Evolutionary conservation across 2,329 filamentous ascomycete species (phyloP).

Genomic region (Bipolaris bicolor): DNA sequence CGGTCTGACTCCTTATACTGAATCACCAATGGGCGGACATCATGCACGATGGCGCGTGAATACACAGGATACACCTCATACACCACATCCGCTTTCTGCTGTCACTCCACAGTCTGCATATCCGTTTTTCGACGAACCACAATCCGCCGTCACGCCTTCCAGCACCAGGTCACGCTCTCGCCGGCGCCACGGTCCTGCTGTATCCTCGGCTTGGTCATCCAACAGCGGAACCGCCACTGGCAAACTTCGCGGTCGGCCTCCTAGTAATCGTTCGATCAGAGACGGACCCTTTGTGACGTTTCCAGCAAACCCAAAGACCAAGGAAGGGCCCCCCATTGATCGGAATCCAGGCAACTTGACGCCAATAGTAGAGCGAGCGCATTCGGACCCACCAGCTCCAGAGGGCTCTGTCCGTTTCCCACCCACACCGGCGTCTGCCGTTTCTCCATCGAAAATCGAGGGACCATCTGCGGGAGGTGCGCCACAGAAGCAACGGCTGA

Average conservation of each 20-base stretch:
- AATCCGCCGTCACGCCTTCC: constrained; percentile 74
- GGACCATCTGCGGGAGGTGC: constrained; percentile 25
- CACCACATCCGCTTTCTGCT: constrained; percentile 78
- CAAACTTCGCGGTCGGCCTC: constrained; percentile 80
- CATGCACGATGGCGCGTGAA: constrained; percentile 58
- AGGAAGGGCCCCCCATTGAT: constrained; percentile 55
- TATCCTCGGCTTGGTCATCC: constrained; percentile 88
- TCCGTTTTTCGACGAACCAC: constrained; percentile 65
- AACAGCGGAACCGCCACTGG: constrained; percentile 66
- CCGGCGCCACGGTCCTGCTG: constrained; percentile 79
- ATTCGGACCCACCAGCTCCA: constrained; percentile 46
- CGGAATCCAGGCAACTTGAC: constrained; percentile 52
- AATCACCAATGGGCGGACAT: constrained; percentile 50
- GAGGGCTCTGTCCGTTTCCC: constrained; percentile 49
- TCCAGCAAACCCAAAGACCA: constrained; percentile 63
- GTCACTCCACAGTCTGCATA: constrained; percentile 68
- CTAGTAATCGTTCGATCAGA: constrained; percentile 70
- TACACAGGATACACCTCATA: constrained; percentile 66
- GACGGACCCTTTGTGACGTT: constrained; percentile 74
- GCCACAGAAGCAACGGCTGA: constrained; percentile 58
- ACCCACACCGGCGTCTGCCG: constrained; percentile 48
- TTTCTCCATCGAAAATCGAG: constrained; percentile 39
- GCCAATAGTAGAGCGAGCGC: constrained; percentile 53
- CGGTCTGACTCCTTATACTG: constrained; percentile 51
- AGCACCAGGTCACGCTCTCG: constrained; percentile 57